phyloP scores from a whole-genome alignment of 768 basidiomycete genomes.

The Termitomyces sp. region DNA sequence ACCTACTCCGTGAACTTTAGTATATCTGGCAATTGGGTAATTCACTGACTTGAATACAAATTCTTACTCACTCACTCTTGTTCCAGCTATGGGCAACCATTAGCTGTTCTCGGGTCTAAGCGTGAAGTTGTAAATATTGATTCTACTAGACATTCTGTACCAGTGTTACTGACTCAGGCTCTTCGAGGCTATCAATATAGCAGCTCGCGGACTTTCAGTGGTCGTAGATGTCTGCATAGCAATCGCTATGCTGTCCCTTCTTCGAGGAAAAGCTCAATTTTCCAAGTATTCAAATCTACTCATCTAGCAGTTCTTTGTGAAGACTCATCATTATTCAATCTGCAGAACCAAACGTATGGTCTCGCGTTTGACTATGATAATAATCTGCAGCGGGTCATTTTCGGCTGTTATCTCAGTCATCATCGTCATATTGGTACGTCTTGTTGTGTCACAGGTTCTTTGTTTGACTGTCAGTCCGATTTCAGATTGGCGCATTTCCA shows the following conservation, averaged over 20 bases:
- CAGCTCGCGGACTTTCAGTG: background rate
- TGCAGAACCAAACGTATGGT: background rate
- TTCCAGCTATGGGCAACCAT: background rate
- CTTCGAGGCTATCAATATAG: background rate
- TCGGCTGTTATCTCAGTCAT: background rate
- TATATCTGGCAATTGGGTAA: background rate
- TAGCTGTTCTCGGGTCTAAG: background rate
- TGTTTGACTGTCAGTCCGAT: background rate
- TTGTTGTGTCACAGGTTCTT: background rate
- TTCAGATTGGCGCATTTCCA: background rate
- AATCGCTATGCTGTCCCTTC: background rate
- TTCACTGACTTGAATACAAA: too few species aligned
- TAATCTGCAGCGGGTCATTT: background rate
- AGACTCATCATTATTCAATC: too few species aligned
- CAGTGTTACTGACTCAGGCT: background rate
- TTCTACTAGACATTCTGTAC: too few species aligned
- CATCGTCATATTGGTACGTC: background rate
- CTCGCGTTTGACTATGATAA: background rate
- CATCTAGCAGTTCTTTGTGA: background rate
- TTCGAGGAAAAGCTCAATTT: background rate
- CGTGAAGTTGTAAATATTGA: background rate
- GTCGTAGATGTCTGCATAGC: background rate
- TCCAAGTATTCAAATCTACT: background rate
- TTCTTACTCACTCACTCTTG: background rate
- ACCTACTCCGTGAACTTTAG: background rate